These are phyloP conservation scores for Priceomyces haplophilus DNA, from an alignment of 805 yeast genomes.

Conservation along the genomic window DNA sequence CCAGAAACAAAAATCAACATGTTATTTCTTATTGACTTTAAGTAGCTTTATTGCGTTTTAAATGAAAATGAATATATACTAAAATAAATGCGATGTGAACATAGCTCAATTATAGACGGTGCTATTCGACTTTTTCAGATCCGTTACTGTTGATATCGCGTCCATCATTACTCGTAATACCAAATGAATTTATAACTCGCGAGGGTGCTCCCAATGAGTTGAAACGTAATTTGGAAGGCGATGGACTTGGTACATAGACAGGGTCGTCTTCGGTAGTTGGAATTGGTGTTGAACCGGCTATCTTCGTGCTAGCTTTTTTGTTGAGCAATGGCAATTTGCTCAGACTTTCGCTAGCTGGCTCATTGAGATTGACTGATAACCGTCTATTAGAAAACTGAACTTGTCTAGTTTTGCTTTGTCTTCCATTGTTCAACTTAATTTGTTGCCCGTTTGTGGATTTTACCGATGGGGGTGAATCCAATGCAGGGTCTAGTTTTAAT, in stretches of 20 bases:
- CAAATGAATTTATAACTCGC: conserved; percentile 15
- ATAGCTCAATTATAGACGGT: not conserved
- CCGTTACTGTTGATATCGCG: conserved; percentile 21
- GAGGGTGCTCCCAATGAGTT: conserved; percentile 16
- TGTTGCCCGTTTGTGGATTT: not conserved
- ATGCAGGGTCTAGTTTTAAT: conserved; percentile 24
- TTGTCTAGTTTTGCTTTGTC: not conserved
- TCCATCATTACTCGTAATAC: conserved; percentile 2
- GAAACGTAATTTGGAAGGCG: conserved; percentile 6
- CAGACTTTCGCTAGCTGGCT: conserved; percentile 6
- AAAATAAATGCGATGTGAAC: conserved; percentile 1
- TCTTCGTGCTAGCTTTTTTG: conserved; percentile 30
- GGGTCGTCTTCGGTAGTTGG: not conserved
- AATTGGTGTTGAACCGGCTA: conserved; percentile 5
- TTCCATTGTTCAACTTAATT: conserved; percentile 1
- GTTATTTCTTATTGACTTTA: not conserved
- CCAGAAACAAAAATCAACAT: too few species aligned
- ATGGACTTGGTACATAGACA: conserved; percentile 1
- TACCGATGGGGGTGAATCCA: conserved; percentile 31
- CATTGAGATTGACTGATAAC: conserved; percentile 13
- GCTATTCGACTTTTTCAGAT: conserved; percentile 25
- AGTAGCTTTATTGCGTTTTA: not conserved
- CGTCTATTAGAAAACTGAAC: conserved; percentile 14
- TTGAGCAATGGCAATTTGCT: conserved; percentile 31
- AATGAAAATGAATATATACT: conserved; percentile 1